Evolutionary conservation across 2,329 filamentous ascomycete species (phyloP).

Genomic region (Trichoderma sp.): DNA sequence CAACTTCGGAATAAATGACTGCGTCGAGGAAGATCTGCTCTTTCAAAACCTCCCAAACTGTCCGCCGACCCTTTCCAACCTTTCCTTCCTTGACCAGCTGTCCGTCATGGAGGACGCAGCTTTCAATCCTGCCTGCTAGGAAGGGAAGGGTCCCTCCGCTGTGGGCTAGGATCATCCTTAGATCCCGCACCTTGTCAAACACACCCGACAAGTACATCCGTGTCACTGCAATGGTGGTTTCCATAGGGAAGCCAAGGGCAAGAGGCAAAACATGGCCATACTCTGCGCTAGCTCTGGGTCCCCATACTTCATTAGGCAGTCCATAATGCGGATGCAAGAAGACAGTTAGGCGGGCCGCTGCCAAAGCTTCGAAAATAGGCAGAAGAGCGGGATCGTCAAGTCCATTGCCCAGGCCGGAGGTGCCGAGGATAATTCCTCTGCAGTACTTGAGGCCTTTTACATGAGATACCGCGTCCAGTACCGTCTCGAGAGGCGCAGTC

Average conservation of each 20-base stretch:
- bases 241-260: constrained; percentile 82
- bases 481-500: constrained; percentile 59
- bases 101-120: constrained; percentile 78
- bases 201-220: constrained; percentile 85
- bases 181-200: constrained; percentile 68
- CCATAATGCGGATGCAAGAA: constrained; percentile 95
- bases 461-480: constrained; percentile 63
- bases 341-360: constrained; percentile 61
- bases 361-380: constrained; percentile 67
- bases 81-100: constrained; percentile 65
- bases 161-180: constrained; percentile 79
- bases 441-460: constrained; percentile 62
- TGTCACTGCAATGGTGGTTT: constrained; percentile 86
- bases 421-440: constrained; percentile 85
- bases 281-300: constrained; percentile 60
- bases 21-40: constrained; percentile 86
- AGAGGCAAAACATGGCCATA: constrained; percentile 88
- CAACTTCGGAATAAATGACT: constrained; percentile 75
- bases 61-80: constrained; percentile 45
- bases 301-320: constrained; percentile 75
- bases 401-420: constrained; percentile 73
- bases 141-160: constrained; percentile 87
- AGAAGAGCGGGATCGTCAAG: constrained; percentile 74
- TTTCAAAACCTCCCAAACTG: constrained; percentile 54
- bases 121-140: constrained; percentile 82